Base-by-base conservation (phyloP, 495 filamentous ascomycete genomes). In the Podospora pseudopauciseta region DNA sequence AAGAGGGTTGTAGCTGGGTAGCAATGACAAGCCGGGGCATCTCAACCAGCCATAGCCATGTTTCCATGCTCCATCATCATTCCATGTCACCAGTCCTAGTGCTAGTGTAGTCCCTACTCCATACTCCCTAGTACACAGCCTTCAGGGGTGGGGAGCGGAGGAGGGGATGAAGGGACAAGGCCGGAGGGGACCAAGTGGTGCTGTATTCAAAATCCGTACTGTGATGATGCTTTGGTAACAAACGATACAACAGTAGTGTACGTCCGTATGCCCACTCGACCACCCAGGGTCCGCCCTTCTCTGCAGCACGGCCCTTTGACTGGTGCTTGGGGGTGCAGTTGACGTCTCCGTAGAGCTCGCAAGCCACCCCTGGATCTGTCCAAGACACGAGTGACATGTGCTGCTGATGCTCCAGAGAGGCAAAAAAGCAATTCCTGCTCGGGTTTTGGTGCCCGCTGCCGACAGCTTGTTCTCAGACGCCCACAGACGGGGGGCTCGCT, bases 281-380 rank as follows among this genome's bases (percentile, higher is more conserved):
- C 19, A 20, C 56, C 56, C 26, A 23, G n/a, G 23, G 56, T 18
- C 56, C 56, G 23, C 56, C 23, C n/a, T 4, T 13, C 11, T 58
- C 11, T 27, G 56, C 23, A 58, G 16, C 19, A 27, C n/a, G n/a
- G 56, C 9, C 23, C 11, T 18, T 27, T 58, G 19, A 58, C 7
- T 18, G 23, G 26, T 28, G 61, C 28, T 63, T 16, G 19, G 15
- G 61, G 34, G 27, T n/a, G 16, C 11, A 63, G 61, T 63, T 65
- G 49, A 65, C 49, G 54, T 65, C 66, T 67, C 58, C 55, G 65
- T 67, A 32, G 4, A 32, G 26, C 71, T 73, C 71, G 71, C 66
- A 73, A 69, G 68, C 65, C 53, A 72, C 71, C 71, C 73, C 73
- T 74, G 71, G 9, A 73, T 73, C 67, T 65, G 73, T 66, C 49